Base-by-base conservation (phyloP, 176 grass and related monocot species). In the Bonia amplexicaulis region DNA sequence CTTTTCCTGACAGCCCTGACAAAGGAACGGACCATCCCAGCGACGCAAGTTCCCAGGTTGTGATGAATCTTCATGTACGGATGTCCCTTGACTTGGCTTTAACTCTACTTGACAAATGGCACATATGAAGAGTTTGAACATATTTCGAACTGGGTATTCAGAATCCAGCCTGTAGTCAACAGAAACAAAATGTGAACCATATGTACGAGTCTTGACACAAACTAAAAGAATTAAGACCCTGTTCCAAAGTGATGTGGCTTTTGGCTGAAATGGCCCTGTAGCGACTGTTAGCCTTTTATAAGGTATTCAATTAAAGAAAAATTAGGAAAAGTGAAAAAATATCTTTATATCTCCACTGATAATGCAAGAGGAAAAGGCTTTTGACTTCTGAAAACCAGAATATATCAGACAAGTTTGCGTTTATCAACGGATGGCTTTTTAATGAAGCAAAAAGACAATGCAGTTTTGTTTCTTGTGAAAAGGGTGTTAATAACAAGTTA, bases 11-110 rank as follows among this genome's bases (percentile, higher is more conserved):
- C 96, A 98, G 66, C 87, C 80, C 12, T 37, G 57, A 61, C 96
- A 98, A 86, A 98, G 93, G 78, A 98, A 98, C 20, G 96, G 96
- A 41, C 96, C 96, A 85, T 98, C 96, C 96, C 96, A 98, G 20
- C 85, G 91, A 61, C 89, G 87, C 73, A 92, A 86, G 71, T 91
- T 93, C 53, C 85, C 93, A 41, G 80, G 83, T 68, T 89, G 80
- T 69, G 95, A 87, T 39, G 82, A 73, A 80, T 93, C 88, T 46
- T 85, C 77, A 87, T 98, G 93, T 78, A 98, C 25, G 0, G 96
- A 98, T 89, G 95, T 93, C 39, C 96, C 89, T 83, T 98, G 93
- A 59, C 81, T 83, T 70, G 93, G 96, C 26, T 93, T 92, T 87
- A 98, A 68, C 82, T 92, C 96, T 37, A 89, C 90, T 89, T 98